phyloP scores from a whole-genome alignment of 106 monocot genomes.

The Allium sativum region DNA sequence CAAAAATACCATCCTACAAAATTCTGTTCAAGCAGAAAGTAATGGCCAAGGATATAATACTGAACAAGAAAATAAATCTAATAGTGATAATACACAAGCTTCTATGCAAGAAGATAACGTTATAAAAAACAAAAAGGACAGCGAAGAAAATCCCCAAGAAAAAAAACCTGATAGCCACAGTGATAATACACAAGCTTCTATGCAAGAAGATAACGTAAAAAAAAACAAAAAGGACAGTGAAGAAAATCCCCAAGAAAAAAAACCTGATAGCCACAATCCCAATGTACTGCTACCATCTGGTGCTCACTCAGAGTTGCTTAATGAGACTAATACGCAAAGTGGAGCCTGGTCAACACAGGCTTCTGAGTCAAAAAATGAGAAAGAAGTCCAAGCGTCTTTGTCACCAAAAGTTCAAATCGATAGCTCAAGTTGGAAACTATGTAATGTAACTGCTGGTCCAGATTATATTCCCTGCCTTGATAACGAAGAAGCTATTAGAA shows the following conservation, averaged over 20 bases:
- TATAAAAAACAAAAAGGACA: conserved; percentile 21
- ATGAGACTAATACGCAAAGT: conserved; percentile 57
- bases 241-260: conserved; percentile 14
- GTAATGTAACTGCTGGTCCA: conserved; percentile 45
- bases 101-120: conserved; percentile 18
- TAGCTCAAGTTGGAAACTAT: conserved; percentile 65
- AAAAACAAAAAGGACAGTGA: conserved; percentile 19
- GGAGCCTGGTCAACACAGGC: conserved; percentile 75
- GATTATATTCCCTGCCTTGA: conserved; percentile 99
- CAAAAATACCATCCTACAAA: neutral
- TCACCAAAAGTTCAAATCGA: conserved; percentile 10
- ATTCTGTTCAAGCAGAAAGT: too few species aligned
- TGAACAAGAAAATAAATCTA: conserved; percentile 14
- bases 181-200: conserved; percentile 15
- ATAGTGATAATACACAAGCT: conserved; percentile 8
- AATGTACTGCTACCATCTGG: conserved; percentile 49
- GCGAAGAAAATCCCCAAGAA: conserved; percentile 9
- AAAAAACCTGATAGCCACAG: conserved; percentile 22
- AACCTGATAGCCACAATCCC: conserved; percentile 10
- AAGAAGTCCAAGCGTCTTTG: conserved; percentile 34
- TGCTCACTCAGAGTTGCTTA: conserved; percentile 68
- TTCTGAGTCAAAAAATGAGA: conserved; percentile 72
- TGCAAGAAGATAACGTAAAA: conserved; percentile 19
- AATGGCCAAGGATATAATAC: conserved; percentile 23
- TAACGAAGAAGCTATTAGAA: conserved; percentile 63